Conservation (phyloP, 768 basidiomycete genomes). For the Tricholoma saponaceum region DNA sequence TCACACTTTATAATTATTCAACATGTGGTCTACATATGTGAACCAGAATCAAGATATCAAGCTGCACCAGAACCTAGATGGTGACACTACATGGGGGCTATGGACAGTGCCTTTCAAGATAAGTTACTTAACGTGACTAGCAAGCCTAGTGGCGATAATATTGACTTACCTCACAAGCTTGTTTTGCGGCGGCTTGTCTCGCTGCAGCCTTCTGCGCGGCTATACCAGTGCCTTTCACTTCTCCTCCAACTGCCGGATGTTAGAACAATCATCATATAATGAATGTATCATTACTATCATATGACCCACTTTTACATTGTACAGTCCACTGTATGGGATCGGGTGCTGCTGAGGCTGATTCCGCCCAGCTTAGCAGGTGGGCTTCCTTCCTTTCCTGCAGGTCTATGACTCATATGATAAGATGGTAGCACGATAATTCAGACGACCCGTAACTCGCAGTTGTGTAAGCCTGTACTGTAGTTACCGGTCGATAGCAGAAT, state of each 20-base stretch:
- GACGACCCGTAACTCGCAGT: slow-evolving; percentile 6
- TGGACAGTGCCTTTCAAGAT: slow-evolving; percentile 6
- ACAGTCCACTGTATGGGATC: slow-evolving; percentile 14
- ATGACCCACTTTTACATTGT: slow-evolving; percentile 16
- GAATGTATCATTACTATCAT: not conserved
- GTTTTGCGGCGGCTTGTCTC: slow-evolving; percentile 17
- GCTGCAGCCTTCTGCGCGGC: slow-evolving; percentile 15
- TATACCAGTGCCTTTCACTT: slow-evolving; percentile 15
- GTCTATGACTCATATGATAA: slow-evolving; percentile 5
- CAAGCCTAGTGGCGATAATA: not conserved
- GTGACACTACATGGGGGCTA: not conserved
- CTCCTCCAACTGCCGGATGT: slow-evolving; percentile 10
- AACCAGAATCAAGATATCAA: not conserved
- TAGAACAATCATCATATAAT: not conserved
- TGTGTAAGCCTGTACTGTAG: slow-evolving; percentile 15
- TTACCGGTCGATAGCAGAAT: slow-evolving; percentile 11
- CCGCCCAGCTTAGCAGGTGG: slow-evolving; percentile 16
- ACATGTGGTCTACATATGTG: not conserved
- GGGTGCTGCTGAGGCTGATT: slow-evolving; percentile 5
- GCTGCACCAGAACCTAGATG: too few species aligned
- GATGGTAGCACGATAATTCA: not conserved
- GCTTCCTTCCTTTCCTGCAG: slow-evolving; percentile 14
- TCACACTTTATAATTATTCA: too few species aligned
- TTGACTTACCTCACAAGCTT: slow-evolving; percentile 16
- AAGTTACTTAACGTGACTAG: not conserved